Conservation (phyloP, 148 eudicot species). For the Rhododendron ferrugineum region DNA sequence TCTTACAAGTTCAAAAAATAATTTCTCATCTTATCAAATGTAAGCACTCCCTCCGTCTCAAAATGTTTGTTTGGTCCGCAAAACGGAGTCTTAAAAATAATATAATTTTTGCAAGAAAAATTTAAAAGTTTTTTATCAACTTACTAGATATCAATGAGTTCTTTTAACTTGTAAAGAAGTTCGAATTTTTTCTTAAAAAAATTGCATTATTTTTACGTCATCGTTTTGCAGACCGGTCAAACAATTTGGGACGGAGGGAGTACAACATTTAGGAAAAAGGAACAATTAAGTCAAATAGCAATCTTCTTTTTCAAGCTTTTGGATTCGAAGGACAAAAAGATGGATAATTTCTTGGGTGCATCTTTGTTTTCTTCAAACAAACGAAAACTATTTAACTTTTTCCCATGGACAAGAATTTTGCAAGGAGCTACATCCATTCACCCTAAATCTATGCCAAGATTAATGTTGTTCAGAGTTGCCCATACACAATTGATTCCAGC, state of each 20-base stretch:
- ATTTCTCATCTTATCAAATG: background rate
- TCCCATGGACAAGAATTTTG: background rate
- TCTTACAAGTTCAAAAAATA: background rate
- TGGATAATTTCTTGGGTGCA: background rate
- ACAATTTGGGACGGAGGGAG: too few species aligned
- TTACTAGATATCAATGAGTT: too few species aligned
- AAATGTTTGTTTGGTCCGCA: too few species aligned
- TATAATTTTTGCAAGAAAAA: too few species aligned
- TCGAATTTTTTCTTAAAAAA: too few species aligned
- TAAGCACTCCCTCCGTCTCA: too few species aligned
- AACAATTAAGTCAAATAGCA: background rate
- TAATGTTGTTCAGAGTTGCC: background rate
- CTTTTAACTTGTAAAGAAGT: too few species aligned
- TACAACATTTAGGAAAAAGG: background rate
- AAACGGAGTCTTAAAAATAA: too few species aligned
- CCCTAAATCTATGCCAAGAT: background rate
- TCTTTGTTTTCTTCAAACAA: conserved; percentile 5
- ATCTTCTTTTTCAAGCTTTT: background rate
- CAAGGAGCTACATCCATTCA: background rate
- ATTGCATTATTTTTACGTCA: too few species aligned
- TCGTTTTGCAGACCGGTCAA: too few species aligned
- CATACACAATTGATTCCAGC: background rate
- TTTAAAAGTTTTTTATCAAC: too few species aligned
- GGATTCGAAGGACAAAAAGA: background rate
- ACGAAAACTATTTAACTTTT: background rate